Evolutionary conservation across 176 grass and related monocot genomes (phyloP), one percentile per base, ranked within the genome.

Genomic region (Carex kokanica): DNA sequence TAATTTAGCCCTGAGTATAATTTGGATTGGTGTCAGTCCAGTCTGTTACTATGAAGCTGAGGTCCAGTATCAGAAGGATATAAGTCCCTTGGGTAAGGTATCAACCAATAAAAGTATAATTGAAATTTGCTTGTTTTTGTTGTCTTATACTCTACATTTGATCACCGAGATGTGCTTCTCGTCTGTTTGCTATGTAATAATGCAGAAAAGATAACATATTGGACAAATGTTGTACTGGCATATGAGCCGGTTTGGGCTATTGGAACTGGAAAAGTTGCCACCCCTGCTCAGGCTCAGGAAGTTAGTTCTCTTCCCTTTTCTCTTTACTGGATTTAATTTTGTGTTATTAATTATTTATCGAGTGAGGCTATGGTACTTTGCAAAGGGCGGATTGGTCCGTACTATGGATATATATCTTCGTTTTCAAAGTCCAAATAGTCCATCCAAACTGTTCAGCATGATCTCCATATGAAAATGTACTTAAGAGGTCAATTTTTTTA

Each of bases 211-310:
- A 89, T 92, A 90, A 79, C 60, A 11, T 77, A 92, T 70, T 94
- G 94, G 91, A 90, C 84, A 78, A 97, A 94, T 66, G 61, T 97
- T 58, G 91, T 97, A 25, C 24, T 97, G 79, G 91, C 94, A 81
- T 97, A 94, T 90, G 94, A 97, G 82, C 91, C 94, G 43, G 94
- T 97, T 80, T 97, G 94, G 94, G 91, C 94, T 78, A 97, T 97
- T 86, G 94, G 91, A 80, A 97, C 91, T 0, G 94, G 94, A 83
- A 97, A 94, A 77, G 94, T 97, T 81, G 94, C 94, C 58, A 88
- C 88, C 32, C 91, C 94, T 62, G 84, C 86, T 86, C 94, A 97
- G 85, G 90, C 90, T 83, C 90, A 94, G 78, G 91, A 97, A 89
- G 91, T 97, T 51, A 59, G 56, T 78, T 67, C 61, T 54, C 27